Percentiles rank a stretch among this genome's conserved stretches.
Conservation (phyloP, 1,284 basidiomycete genomes). For the Pterulicium gracile region DNA sequence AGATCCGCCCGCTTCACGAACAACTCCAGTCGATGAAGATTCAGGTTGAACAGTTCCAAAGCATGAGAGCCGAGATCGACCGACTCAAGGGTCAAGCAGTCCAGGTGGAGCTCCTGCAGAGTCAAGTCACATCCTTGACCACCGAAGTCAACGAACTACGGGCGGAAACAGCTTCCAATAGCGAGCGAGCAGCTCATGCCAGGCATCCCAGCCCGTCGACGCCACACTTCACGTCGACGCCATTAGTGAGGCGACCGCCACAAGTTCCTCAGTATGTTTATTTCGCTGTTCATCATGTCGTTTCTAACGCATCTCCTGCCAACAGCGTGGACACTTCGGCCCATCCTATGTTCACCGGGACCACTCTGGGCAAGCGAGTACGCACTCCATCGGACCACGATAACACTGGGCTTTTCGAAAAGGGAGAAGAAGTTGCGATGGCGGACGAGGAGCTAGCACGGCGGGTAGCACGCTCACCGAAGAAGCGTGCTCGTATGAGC, state of each 20-base stretch:
- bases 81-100: conserved; percentile 22
- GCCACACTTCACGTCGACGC: conserved; percentile 1
- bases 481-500: conserved; percentile 37
- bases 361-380: conserved; percentile 48
- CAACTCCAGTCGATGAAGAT: conserved; percentile 33
- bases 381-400: conserved; percentile 36
- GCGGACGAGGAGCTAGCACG: conserved; percentile 25
- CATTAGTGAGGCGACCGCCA: background rate
- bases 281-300: background rate
- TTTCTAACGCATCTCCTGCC: conserved; percentile 10
- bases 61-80: conserved; percentile 26
- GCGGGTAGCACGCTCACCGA: conserved; percentile 29
- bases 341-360: conserved; percentile 30
- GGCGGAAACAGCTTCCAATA: conserved; percentile 21
- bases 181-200: conserved; percentile 10
- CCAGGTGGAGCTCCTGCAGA: conserved; percentile 22
- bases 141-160: conserved; percentile 30
- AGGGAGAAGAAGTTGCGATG: conserved; percentile 23
- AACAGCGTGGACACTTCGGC: background rate
- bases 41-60: conserved; percentile 30
- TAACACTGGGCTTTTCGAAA: conserved; percentile 29
- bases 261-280: background rate
- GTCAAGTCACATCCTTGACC: conserved; percentile 26
- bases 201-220: background rate
- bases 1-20: conserved; percentile 46